Evolutionary conservation across 176 grass and related monocot species (phyloP).

Genomic region (Rhynchospora tenuis): DNA sequence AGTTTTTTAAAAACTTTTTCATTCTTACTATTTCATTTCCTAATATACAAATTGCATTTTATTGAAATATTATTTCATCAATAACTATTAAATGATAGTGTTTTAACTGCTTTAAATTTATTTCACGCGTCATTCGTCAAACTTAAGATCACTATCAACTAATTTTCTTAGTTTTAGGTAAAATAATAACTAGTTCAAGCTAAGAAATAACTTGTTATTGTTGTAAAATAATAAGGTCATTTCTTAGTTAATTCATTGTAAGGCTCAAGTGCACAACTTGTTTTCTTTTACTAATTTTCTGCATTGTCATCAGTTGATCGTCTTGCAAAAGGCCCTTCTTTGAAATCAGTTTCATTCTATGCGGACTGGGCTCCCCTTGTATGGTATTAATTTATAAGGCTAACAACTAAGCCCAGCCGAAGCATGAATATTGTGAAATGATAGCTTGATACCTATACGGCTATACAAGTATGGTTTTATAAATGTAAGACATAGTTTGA

Average conservation of each 20-base stretch:
- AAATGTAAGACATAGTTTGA: neutral
- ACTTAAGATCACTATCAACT: too few relatives aligned
- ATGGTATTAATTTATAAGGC: neutral
- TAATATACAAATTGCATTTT: too few relatives aligned
- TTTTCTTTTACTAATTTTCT: neutral
- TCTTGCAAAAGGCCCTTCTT: neutral
- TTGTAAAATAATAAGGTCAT: too few relatives aligned
- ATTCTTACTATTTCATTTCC: too few relatives aligned
- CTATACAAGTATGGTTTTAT: neutral
- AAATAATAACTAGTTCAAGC: too few relatives aligned
- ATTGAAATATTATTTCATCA: too few relatives aligned
- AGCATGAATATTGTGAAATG: neutral
- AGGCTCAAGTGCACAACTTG: neutral
- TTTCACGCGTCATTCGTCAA: too few relatives aligned
- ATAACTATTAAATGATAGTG: too few relatives aligned
- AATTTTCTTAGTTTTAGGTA: too few relatives aligned
- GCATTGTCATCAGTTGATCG: neutral
- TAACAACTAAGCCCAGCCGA: neutral
- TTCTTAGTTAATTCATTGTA: neutral
- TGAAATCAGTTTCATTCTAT: neutral
- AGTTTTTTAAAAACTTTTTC: too few relatives aligned
- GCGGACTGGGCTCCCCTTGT: neutral
- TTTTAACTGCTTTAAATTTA: too few relatives aligned
- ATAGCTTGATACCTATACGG: neutral
- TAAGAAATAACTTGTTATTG: too few relatives aligned